Conservation (phyloP, 2,329 filamentous ascomycete species). For the Daldinia sp. region DNA sequence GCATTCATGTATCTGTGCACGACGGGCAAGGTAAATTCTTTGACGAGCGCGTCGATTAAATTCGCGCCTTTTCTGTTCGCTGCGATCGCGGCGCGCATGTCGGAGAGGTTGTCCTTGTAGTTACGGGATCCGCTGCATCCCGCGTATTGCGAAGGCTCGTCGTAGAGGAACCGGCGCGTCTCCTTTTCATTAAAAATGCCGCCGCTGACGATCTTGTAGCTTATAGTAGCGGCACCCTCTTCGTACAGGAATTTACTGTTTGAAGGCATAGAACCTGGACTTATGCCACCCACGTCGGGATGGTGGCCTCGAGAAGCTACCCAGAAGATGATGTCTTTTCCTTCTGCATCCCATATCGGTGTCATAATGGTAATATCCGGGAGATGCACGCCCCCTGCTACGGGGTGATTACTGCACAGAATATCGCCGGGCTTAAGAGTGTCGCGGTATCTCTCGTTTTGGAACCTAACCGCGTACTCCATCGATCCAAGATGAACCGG, state of each 20-base stretch:
- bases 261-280: constrained; percentile 78
- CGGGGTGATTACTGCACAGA: constrained; percentile 51
- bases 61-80: constrained; percentile 81
- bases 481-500: constrained; percentile 83
- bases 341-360: constrained; percentile 71
- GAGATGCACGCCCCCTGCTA: constrained; percentile 83
- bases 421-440: constrained; percentile 72
- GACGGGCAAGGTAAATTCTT: constrained; percentile 45
- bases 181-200: constrained; percentile 76
- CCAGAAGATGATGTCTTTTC: constrained; percentile 81
- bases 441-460: constrained; percentile 74
- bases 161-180: constrained; percentile 71
- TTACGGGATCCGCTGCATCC: constrained; percentile 78
- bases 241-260: constrained; percentile 61
- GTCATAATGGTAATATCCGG: constrained; percentile 85
- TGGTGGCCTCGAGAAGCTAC: constrained; percentile 83
- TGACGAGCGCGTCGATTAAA: constrained; percentile 64
- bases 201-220: constrained; percentile 73
- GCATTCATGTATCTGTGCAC: constrained; percentile 73
- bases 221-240: constrained; percentile 66
- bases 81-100: constrained; percentile 78
- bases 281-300: constrained; percentile 79
- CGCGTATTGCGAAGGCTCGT: constrained; percentile 73
- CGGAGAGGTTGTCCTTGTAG: constrained; percentile 77
- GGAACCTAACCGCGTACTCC: constrained; percentile 50